Evolutionary conservation across 257 asterid genomes (phyloP), one percentile per base, ranked within the genome.

Genomic region (Scutellaria minor): DNA sequence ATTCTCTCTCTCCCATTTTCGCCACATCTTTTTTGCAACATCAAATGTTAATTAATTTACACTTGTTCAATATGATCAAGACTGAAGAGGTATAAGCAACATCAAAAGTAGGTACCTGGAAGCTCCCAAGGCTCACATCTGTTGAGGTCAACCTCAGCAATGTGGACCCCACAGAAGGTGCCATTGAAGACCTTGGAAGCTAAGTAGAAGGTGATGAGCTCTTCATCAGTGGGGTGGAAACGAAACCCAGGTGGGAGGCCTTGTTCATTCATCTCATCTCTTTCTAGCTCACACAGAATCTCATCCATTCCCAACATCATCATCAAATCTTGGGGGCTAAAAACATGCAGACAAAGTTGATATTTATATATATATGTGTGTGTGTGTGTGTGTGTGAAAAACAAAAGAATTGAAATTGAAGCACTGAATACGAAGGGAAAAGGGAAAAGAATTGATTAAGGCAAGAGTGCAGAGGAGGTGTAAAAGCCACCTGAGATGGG

Each of bases 91-190:
- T 18, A 18, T 18, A 18, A 18, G 20, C 40, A 44, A 10, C 8
- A 31, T 24, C 27, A 24, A 24, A 13, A 31, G 8, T 18, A 18
- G 18, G n/a, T 47, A 90, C 97, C 97, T 1, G 97, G 97, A 59
- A 91, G 96, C 55, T 91, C 91, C 97, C 97, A 91, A 2, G 97
- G 97, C 44, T 91, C 97, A 27, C 95, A 89, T 70, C 87, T 71
- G 79, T 91, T 91, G 85, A 91, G 96, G 61, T 91, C 97, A 2
- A 91, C 92, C 56, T 91, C 88, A 31, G 90, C 87, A 79, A 91
- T 89, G 1, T 82, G 59, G 3, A 91, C 74, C 0, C 85, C 86
- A n/a, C 61, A 70, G 63, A 84, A 85, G 73, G 27, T 52, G 9
- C 78, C 89, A 64, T 84, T 77, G 53, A 85, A 86, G 55, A 89